Base-by-base conservation (phyloP, 306 rosid genomes). In the Vigna hirtella region DNA sequence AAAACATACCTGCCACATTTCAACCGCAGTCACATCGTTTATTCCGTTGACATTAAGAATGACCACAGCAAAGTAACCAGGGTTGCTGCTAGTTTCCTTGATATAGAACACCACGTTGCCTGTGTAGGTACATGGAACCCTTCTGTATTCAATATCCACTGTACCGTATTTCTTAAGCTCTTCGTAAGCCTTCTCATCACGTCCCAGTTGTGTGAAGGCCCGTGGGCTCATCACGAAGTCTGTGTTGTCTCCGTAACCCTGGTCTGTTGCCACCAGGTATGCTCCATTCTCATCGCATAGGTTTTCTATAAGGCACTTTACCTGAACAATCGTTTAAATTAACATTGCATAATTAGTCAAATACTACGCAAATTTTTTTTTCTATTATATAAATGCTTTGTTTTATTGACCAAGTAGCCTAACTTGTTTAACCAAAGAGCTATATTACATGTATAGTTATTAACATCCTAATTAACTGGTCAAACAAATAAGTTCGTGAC, bases 1-100 rank as follows among this genome's bases (percentile, higher is more conserved):
- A 0, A 36, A 18, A 5, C n/a, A 14, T 79, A 87, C 92, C 89
- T 50, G 86, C 83, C 71, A 89, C 18, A 85, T 1, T 66, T 90
- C 82, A 7, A 85, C 83, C 16, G 83, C 78, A 4, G 80, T 73
- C 86, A 90, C 68, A 17, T 93, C 96, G 17, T 84, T 72, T 64
- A 20, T 43, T 45, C 98, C 98, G 13, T 34, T 83, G 0, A 85
- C 90, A 48, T 89, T 69, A 20, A 83, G 48, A 34, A 84, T 5
- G 2, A 79, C 59, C 0, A 89, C 0, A 7, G 96, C 90, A 45
- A 93, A 74, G 85, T 93, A 93, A 1, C 20, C 10, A 0, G 98
- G 98, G 70, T 8, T 71, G 4, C 14, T 77, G 86, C 98, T 93
- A 1, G 81, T 42, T 49, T 88, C 89, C 7, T 89, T 76, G 61